phyloP scores from a whole-genome alignment of 805 yeast species.

The Wickerhamomyces subpelliculosus region DNA sequence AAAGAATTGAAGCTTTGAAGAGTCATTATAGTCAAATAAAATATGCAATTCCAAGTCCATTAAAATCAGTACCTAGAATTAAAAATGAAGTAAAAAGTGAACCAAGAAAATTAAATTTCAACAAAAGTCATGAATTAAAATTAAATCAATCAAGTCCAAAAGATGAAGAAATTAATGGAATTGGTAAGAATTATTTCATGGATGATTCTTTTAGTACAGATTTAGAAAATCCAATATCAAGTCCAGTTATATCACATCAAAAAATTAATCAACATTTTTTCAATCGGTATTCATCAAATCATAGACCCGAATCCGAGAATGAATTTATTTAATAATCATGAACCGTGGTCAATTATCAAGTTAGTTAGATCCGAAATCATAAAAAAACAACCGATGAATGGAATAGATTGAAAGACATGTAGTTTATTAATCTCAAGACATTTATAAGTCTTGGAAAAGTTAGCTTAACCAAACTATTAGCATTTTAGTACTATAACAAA shows the following conservation, averaged over 20 bases:
- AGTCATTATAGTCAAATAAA: slow-evolving; percentile 27
- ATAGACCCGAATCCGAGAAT: too few species aligned
- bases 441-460: too few species aligned
- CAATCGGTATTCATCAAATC: neutral
- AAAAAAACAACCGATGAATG: too few species aligned
- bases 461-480: too few species aligned
- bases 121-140: neutral
- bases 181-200: neutral
- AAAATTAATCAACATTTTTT: slow-evolving; percentile 1
- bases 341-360: neutral
- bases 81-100: neutral
- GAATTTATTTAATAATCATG: neutral
- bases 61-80: slow-evolving; percentile 11
- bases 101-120: neutral
- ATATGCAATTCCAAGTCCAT: slow-evolving; percentile 32
- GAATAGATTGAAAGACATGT: too few species aligned
- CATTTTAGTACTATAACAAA: too few species aligned
- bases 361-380: too few species aligned
- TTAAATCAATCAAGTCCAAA: too few species aligned
- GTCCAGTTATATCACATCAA: slow-evolving; percentile 6
- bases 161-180: neutral
- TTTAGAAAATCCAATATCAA: slow-evolving; percentile 5
- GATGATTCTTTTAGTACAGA: slow-evolving; percentile 1
- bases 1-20: slow-evolving; percentile 29
- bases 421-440: too few species aligned